Conservation (phyloP, 2,329 filamentous ascomycete genomes). For the Fusarium zealandicum region DNA sequence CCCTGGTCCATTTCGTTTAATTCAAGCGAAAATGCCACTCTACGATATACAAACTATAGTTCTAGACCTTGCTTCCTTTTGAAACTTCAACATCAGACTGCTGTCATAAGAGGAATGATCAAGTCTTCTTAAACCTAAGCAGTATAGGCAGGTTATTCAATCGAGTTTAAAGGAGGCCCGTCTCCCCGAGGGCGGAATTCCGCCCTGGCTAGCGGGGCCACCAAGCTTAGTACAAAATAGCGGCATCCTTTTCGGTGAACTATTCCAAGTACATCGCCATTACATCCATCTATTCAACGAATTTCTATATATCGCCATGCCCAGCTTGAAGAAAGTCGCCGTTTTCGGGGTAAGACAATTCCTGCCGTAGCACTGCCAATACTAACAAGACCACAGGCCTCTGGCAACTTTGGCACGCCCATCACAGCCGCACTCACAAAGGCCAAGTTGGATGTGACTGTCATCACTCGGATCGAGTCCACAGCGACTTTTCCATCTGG, state of each 20-base stretch:
- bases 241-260: not conserved
- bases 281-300: not conserved
- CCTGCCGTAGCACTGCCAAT: fast-evolving
- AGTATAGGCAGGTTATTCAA: too few relatives aligned
- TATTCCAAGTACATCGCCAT: not conserved
- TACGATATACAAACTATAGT: too few relatives aligned
- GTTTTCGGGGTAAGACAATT: constrained; percentile 18
- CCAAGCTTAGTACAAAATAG: not conserved
- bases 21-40: too few relatives aligned
- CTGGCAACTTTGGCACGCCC: constrained; percentile 30
- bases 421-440: constrained; percentile 25
- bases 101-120: too few relatives aligned
- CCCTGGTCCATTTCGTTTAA: too few relatives aligned
- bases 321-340: constrained; percentile 8
- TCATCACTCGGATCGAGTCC: constrained; percentile 27
- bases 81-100: too few relatives aligned
- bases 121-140: too few relatives aligned
- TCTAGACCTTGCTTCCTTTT: too few relatives aligned
- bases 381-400: constrained; percentile 16
- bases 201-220: not conserved
- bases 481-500: constrained; percentile 17
- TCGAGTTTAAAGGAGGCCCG: not conserved
- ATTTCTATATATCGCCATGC: constrained; percentile 12
- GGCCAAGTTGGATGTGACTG: constrained; percentile 16
- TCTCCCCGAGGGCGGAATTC: not conserved